Conservation (phyloP, 2,329 filamentous ascomycete species). For the Sclerotinia minor region DNA sequence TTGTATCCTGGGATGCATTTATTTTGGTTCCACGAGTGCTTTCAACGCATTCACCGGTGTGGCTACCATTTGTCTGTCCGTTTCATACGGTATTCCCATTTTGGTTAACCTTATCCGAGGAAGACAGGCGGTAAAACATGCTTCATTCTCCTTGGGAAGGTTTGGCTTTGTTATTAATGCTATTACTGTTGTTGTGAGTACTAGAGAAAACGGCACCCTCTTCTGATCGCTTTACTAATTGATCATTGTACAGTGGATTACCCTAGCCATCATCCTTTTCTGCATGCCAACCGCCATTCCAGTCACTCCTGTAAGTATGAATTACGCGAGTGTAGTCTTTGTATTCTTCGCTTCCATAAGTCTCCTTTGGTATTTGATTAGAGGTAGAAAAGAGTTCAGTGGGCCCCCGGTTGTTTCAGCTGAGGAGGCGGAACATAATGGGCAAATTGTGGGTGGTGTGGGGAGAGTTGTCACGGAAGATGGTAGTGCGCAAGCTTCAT, state of each 20-base stretch:
- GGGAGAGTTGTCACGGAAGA: conserved; percentile 31
- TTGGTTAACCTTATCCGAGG: conserved; percentile 67
- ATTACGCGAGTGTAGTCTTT: conserved; percentile 68
- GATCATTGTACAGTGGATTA: conserved; percentile 56
- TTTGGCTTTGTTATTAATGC: conserved; percentile 70
- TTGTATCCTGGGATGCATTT: conserved; percentile 73
- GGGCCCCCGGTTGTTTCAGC: conserved; percentile 48
- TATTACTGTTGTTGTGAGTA: conserved; percentile 53
- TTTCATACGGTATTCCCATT: conserved; percentile 75
- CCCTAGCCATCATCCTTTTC: conserved; percentile 69
- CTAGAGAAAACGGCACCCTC: neutral
- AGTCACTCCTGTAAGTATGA: conserved; percentile 59
- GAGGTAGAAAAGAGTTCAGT: conserved; percentile 63
- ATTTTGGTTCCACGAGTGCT: conserved; percentile 73
- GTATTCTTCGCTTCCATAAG: conserved; percentile 61
- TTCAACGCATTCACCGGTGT: conserved; percentile 81
- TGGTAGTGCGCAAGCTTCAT: conserved; percentile 21
- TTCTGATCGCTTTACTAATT: neutral
- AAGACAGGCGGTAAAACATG: conserved; percentile 64
- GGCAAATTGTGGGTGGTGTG: conserved; percentile 32
- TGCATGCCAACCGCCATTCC: conserved; percentile 69
- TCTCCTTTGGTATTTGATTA: conserved; percentile 61
- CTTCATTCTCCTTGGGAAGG: conserved; percentile 66
- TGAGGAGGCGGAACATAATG: conserved; percentile 36
- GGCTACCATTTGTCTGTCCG: conserved; percentile 74